These are phyloP conservation scores for Blastocystis sp. DNA, from an alignment of 352 stramenopile genomes.

Conservation along the genomic window DNA sequence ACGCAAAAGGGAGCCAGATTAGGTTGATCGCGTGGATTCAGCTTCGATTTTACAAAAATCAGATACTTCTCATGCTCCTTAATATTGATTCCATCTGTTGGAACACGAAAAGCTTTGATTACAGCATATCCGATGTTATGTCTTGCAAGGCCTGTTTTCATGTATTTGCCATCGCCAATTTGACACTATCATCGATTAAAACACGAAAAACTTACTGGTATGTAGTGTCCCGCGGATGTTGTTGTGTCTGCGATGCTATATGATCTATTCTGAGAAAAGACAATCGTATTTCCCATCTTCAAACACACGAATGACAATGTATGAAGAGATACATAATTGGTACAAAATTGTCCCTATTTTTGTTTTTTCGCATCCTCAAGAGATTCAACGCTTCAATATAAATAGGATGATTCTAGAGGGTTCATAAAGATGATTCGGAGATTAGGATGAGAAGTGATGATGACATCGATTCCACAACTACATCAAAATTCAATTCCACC, in stretches of 20 bases:
- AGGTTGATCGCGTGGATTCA: conserved; percentile 54
- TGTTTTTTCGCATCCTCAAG: neutral
- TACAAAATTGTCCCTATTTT: conserved; percentile 12
- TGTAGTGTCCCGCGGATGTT: conserved; percentile 39
- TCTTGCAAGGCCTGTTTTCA: conserved; percentile 30
- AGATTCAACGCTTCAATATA: neutral
- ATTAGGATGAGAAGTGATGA: neutral
- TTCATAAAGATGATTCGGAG: neutral
- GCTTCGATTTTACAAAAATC: conserved; percentile 46
- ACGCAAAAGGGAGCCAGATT: conserved; percentile 53
- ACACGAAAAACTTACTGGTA: neutral
- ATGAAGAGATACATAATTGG: neutral
- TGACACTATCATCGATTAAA: neutral
- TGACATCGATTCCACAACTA: too few relatives aligned
- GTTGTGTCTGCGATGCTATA: conserved; percentile 39
- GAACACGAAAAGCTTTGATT: conserved; percentile 41
- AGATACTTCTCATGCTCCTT: conserved; percentile 46
- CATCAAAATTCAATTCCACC: too few relatives aligned
- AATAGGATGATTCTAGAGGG: neutral
- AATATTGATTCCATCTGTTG: neutral
- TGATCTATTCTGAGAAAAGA: conserved; percentile 19
- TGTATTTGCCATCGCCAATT: conserved; percentile 54
- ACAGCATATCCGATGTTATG: conserved; percentile 28
- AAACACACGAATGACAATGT: neutral
- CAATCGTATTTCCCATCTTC: conserved; percentile 37